Evolutionary conservation across 805 yeast genomes (phyloP).

Genomic region (Brettanomyces naardenensis): DNA sequence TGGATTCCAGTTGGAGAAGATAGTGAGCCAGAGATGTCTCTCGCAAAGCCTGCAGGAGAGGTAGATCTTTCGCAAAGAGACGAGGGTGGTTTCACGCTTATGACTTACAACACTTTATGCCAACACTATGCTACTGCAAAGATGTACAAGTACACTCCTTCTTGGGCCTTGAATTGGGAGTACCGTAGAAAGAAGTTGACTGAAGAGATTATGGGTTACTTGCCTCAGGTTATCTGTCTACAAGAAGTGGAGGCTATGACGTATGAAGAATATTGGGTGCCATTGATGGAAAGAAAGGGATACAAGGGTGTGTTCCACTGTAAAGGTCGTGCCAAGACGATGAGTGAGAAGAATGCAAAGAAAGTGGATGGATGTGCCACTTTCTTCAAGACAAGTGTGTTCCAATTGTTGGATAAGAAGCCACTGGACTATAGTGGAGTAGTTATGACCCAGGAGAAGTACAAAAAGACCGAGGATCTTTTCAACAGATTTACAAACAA

Average conservation of each 20-base stretch:
- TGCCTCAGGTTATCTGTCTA: conserved; percentile 77
- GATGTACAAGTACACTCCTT: conserved; percentile 89
- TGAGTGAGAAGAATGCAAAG: conserved; percentile 71
- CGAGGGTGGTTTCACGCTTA: conserved; percentile 53
- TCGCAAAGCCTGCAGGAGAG: conserved; percentile 16
- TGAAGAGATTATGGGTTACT: conserved; percentile 57
- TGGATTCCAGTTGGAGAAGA: conserved; percentile 79
- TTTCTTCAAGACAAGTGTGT: conserved; percentile 64
- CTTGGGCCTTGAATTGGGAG: conserved; percentile 96
- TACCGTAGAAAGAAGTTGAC: conserved; percentile 73
- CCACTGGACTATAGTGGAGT: conserved; percentile 76
- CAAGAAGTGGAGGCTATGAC: conserved; percentile 93
- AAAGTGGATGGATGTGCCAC: conserved; percentile 99
- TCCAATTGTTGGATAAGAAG: conserved; percentile 62
- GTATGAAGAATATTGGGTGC: conserved; percentile 81
- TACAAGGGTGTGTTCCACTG: conserved; percentile 78
- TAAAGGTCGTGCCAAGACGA: conserved; percentile 88
- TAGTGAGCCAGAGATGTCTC: conserved; percentile 45
- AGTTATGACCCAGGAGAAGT: conserved; percentile 75
- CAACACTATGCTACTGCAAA: conserved; percentile 92
- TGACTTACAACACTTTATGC: conserved; percentile 88
- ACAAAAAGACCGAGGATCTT: conserved; percentile 88
- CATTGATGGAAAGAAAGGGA: conserved; percentile 62
- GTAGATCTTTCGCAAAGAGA: conserved; percentile 23
- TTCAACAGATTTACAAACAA: conserved; percentile 94